Evolutionary conservation across 139 green algal genomes (phyloP), one percentile per base, ranked within the genome.

Genomic region (Chlorella sorokiniana): DNA sequence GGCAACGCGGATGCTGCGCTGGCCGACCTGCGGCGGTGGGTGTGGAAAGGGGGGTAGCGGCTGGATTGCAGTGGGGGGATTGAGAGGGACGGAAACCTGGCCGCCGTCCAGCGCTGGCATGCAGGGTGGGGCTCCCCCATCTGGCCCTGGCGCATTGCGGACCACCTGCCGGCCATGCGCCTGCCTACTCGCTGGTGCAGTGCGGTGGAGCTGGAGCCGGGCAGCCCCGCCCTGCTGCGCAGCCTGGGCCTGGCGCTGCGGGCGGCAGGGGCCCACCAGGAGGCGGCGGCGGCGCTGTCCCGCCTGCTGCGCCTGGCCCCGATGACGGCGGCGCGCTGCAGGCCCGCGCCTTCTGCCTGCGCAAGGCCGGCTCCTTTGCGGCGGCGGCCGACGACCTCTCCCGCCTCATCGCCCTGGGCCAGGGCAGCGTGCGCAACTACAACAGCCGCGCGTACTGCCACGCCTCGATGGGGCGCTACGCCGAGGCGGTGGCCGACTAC

Each of bases 381-480:
- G 79, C 72, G 18, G 94, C 93, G 16, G 87, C 89, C 18, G 79
- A 79, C 3, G 94, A 97, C 85, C 96, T 96, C 82, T 85, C 71
- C 2, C 38, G 62, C 7, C 90, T 91, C 5, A 64, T 95, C 35
- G 37, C 76, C 37, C 69, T 84, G 23, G 78, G 80, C 27, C 61
- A 83, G 0, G 52, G 38, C 78, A 91, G 71, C 25, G 76, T 87
- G 4, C 84, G 87, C 63, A 51, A 78, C 33, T 85, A 82, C 78
- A 90, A 87, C 78, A 89, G 89, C 69, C 85, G 91, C 29, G 93
- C 87, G 4, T 97, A 96, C 87, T 97, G 93, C 85, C 84, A 91
- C n/a, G 93, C 93, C 70, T 93, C 90, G 76, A 61, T 96, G 35
- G 92, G 87, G 3, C 78, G 80, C 29, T 97, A 92, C 61, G 56